Conservation (phyloP, 2,329 filamentous ascomycete genomes). For the Penicillium hesseltinei region DNA sequence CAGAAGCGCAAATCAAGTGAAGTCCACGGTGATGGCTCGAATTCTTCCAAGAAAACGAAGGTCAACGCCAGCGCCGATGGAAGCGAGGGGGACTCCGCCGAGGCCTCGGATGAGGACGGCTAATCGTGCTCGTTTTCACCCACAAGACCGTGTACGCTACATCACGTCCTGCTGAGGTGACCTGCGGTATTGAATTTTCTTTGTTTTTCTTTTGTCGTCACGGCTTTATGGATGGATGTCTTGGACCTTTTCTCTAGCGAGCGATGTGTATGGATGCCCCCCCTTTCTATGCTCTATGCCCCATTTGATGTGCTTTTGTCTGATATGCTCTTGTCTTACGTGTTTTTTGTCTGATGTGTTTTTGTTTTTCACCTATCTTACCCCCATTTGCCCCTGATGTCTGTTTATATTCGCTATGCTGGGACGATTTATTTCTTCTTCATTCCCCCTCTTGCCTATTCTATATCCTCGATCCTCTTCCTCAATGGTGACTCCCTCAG, state of each 20-base stretch:
- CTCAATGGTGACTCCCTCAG: slow-evolving; percentile 12
- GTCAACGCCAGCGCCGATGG: slow-evolving; percentile 52
- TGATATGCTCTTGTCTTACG: slow-evolving; percentile 10
- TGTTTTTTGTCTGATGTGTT: slow-evolving; percentile 12
- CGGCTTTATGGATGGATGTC: slow-evolving; percentile 33
- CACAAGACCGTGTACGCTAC: not conserved
- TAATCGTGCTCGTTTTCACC: slow-evolving; percentile 18
- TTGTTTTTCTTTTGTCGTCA: slow-evolving; percentile 27
- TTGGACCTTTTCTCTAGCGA: slow-evolving; percentile 33
- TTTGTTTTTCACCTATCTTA: slow-evolving; percentile 12
- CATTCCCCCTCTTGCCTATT: slow-evolving; percentile 9
- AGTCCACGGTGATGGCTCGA: slow-evolving; percentile 44
- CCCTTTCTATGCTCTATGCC: slow-evolving; percentile 24
- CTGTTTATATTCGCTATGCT: slow-evolving; percentile 18
- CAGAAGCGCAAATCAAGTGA: slow-evolving; percentile 54
- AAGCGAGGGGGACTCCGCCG: slow-evolving; percentile 50
- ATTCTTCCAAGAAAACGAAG: slow-evolving; percentile 52
- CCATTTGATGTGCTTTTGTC: slow-evolving; percentile 15
- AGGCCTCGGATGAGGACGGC: slow-evolving; percentile 52
- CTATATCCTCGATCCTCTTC: slow-evolving; percentile 1
- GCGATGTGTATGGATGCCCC: slow-evolving; percentile 33
- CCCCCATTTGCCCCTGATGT: slow-evolving; percentile 14
- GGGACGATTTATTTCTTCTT: slow-evolving; percentile 14
- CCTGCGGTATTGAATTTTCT: slow-evolving; percentile 13
- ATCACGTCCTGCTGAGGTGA: slow-evolving; percentile 6